Conservation (phyloP, 108 stramenopile genomes). For the Pseudonitzschia multiseries region DNA sequence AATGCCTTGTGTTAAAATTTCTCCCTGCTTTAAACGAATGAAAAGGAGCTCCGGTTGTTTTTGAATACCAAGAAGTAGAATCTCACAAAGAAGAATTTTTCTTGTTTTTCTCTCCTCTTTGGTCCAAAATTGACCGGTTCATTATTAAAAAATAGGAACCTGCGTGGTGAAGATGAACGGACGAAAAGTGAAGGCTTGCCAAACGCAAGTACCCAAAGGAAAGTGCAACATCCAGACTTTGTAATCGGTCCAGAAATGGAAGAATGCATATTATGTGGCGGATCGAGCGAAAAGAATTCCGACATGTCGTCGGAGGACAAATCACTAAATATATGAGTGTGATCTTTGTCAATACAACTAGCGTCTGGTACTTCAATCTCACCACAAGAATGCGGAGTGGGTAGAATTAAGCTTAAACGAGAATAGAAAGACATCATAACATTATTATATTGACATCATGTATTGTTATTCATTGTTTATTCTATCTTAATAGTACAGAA, state of each 20-base stretch:
- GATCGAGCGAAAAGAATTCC: too few relatives aligned
- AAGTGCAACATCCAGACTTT: constrained; percentile 66
- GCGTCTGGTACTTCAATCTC: too few relatives aligned
- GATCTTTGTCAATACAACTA: too few relatives aligned
- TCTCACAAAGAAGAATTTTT: constrained; percentile 32
- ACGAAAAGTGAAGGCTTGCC: constrained; percentile 78
- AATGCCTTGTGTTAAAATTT: too few relatives aligned
- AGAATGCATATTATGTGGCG: neutral
- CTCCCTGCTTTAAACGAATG: neutral
- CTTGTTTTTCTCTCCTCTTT: neutral
- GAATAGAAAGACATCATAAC: too few relatives aligned
- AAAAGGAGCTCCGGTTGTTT: neutral
- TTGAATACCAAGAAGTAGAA: neutral
- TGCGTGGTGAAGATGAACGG: constrained; percentile 83
- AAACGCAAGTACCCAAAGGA: constrained; percentile 54
- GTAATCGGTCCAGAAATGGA: constrained; percentile 23
- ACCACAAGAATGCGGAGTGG: too few relatives aligned
- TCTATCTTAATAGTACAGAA: constrained; percentile 62
- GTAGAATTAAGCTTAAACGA: too few relatives aligned
- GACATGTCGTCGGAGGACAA: too few relatives aligned
- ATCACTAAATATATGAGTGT: too few relatives aligned
- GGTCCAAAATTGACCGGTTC: neutral
- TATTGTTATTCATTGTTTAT: too few relatives aligned
- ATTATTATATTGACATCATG: too few relatives aligned
- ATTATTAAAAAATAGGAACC: constrained; percentile 19